A percentile compares a stretch with the other conserved stretches of the same genome.
Conservation (phyloP, 164 flowering plant species). For the Amborella trichopoda region DNA sequence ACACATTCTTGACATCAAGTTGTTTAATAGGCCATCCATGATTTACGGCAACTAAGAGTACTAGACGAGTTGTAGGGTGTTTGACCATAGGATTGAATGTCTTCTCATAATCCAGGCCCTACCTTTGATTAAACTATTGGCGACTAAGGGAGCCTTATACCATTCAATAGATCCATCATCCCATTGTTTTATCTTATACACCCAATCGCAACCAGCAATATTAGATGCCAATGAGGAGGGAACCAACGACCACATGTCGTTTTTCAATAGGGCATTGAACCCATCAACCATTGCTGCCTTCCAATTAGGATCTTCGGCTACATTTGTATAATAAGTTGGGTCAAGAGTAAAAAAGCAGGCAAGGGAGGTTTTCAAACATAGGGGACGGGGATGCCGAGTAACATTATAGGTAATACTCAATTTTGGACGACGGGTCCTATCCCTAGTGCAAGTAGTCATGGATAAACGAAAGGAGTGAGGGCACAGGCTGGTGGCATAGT, state of each 20-base stretch:
- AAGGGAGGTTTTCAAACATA: too few species aligned
- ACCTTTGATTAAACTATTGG: background rate
- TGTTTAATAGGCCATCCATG: too few species aligned
- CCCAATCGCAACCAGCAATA: background rate
- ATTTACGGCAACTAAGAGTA: too few species aligned
- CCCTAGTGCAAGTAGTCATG: too few species aligned
- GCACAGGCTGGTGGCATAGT: too few species aligned
- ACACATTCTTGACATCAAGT: too few species aligned
- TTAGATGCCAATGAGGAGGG: background rate
- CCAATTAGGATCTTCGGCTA: background rate
- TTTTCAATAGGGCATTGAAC: constrained; percentile 1
- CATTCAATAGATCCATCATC: background rate
- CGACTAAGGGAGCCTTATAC: background rate
- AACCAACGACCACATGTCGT: background rate
- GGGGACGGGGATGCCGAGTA: too few species aligned
- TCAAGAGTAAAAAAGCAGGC: too few species aligned
- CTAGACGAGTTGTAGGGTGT: background rate
- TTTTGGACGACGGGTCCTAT: too few species aligned
- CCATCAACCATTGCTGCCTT: background rate
- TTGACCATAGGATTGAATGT: background rate
- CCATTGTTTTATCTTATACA: background rate
- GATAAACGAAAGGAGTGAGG: too few species aligned
- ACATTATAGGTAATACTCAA: too few species aligned
- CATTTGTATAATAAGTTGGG: too few species aligned
- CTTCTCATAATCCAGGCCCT: background rate